Conservation (phyloP, 73 alveolate species). For the Uronychia setigera region DNA sequence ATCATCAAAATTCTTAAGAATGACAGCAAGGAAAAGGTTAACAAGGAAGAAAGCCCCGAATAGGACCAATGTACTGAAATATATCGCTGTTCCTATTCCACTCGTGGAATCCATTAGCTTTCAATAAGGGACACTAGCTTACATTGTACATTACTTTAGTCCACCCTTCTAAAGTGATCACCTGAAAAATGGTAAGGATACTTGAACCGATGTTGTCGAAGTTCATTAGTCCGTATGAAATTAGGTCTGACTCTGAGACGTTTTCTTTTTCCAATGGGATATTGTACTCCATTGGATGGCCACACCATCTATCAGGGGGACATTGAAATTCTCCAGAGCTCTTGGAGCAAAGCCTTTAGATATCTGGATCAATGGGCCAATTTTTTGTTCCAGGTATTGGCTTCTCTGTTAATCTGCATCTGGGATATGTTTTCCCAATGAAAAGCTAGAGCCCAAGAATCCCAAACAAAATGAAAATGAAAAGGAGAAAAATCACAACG, state of each 20-base stretch:
- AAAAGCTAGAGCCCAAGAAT: conserved; percentile 12
- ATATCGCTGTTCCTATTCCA: conserved; percentile 8
- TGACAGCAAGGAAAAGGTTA: conserved; percentile 33
- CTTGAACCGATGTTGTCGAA: conserved; percentile 45
- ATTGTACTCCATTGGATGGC: neutral
- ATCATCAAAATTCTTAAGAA: neutral
- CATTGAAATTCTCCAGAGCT: neutral
- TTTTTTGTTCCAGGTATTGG: neutral
- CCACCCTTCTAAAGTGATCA: conserved; percentile 59
- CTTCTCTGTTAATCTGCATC: neutral
- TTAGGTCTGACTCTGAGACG: conserved; percentile 14
- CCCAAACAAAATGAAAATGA: conserved; percentile 13
- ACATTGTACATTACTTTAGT: conserved; percentile 21
- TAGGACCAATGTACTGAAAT: conserved; percentile 4
- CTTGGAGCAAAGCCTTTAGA: neutral
- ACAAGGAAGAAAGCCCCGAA: conserved; percentile 40
- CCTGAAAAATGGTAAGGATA: conserved; percentile 42
- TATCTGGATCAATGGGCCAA: neutral
- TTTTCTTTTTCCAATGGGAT: conserved; percentile 13
- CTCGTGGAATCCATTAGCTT: conserved; percentile 4
- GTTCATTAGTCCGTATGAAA: conserved; percentile 25
- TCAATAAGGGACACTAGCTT: conserved; percentile 16
- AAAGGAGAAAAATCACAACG: neutral
- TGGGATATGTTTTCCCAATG: neutral
- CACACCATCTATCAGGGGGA: neutral